phyloP scores from a whole-genome alignment of 2,329 filamentous ascomycete genomes.

The Fusarium clavum region DNA sequence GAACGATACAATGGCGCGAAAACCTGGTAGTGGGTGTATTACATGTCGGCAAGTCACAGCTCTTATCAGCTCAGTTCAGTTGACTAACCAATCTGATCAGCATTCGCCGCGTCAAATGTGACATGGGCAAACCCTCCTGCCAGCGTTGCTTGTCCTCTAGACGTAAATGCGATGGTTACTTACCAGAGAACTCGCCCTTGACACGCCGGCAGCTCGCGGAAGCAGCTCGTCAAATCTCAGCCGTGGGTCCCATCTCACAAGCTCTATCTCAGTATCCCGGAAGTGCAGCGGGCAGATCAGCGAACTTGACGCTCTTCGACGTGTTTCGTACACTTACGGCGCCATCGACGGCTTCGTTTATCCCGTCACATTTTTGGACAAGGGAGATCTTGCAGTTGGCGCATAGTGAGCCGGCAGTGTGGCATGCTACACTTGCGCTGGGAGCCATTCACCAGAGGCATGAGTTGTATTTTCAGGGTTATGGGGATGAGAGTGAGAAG shows the following conservation, averaged over 20 bases:
- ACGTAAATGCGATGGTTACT: constrained; percentile 52
- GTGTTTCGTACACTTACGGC: constrained; percentile 51
- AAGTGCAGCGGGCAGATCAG: not conserved
- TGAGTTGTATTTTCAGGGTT: constrained; percentile 30
- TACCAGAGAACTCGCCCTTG: constrained; percentile 38
- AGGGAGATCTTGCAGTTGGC: constrained; percentile 50
- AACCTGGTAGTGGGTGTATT: constrained; percentile 43
- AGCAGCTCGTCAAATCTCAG: constrained; percentile 45
- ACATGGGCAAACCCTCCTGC: constrained; percentile 50
- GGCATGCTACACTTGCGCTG: constrained; percentile 51
- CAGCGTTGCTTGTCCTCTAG: constrained; percentile 42
- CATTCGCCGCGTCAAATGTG: constrained; percentile 54
- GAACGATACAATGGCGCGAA: constrained; percentile 34
- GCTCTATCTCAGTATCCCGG: constrained; percentile 39
- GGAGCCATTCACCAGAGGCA: constrained; percentile 51
- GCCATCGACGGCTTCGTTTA: constrained; percentile 44
- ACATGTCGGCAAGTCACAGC: constrained; percentile 41
- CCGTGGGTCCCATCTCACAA: constrained; percentile 48
- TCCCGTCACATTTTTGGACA: constrained; percentile 51
- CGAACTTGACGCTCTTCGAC: constrained; percentile 47
- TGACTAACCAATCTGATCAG: constrained; percentile 21
- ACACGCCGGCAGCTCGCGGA: constrained; percentile 49
- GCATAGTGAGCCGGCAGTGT: constrained; percentile 51
- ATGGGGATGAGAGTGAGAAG: constrained; percentile 1
- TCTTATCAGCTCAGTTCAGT: accelerated